These are phyloP conservation scores for Dryadomyces quercus-mongolicae DNA, from an alignment of 2,329 filamentous ascomycete species.

Conservation along the genomic window DNA sequence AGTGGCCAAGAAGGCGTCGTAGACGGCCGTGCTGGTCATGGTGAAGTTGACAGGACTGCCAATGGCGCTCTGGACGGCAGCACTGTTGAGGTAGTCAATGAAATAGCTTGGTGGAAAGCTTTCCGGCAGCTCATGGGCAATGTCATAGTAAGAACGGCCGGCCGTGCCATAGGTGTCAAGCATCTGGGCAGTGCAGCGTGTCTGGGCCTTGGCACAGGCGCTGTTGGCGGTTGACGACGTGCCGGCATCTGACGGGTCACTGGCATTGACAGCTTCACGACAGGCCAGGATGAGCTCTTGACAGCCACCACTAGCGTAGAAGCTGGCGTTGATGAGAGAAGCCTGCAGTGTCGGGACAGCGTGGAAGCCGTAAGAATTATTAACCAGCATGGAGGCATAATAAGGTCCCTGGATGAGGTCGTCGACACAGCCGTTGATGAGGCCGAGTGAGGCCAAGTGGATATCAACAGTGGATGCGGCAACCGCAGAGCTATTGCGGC, in stretches of 20 bases:
- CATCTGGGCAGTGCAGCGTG: constrained; percentile 44
- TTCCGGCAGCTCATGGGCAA: constrained; percentile 41
- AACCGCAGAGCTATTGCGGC: constrained; percentile 34
- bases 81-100: constrained; percentile 51
- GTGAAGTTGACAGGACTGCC: constrained; percentile 52
- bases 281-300: constrained; percentile 40
- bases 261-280: constrained; percentile 24
- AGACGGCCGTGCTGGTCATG: constrained; percentile 32
- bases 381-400: constrained; percentile 44
- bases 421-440: constrained; percentile 62
- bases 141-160: constrained; percentile 47
- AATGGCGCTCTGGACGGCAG: constrained; percentile 41
- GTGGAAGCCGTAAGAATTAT: constrained; percentile 54
- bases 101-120: constrained; percentile 53
- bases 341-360: constrained; percentile 40
- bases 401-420: constrained; percentile 45
- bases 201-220: constrained; percentile 40
- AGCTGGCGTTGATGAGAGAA: constrained; percentile 30
- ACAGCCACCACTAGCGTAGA: constrained; percentile 38
- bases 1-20: constrained; percentile 31
- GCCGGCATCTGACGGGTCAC: constrained; percentile 30
- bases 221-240: constrained; percentile 24
- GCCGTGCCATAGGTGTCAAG: constrained; percentile 43
- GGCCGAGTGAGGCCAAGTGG: constrained; percentile 50
- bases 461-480: constrained; percentile 28